Percentiles rank a stretch among this genome's conserved stretches.
Conservation (phyloP, 208 protist species). For the Trypanosoma lewisi region DNA sequence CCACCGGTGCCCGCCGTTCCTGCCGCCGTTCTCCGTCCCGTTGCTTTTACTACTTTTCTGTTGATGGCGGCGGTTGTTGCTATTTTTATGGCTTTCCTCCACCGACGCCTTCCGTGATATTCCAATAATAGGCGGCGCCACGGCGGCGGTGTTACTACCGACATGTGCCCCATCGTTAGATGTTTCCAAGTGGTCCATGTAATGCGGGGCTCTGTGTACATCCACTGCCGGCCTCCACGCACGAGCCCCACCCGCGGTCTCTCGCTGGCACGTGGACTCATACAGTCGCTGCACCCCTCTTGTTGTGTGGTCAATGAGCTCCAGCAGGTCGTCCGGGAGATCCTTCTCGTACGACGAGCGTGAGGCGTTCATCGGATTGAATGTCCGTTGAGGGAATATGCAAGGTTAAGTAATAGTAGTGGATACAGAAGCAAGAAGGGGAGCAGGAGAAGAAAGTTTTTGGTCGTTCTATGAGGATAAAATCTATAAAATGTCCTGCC, state of each 20-base stretch:
- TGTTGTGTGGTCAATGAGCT: slow-evolving; percentile 69
- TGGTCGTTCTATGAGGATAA: slow-evolving; percentile 5
- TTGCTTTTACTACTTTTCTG: neutral
- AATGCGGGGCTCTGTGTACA: neutral
- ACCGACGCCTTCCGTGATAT: too few relatives aligned
- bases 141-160: neutral
- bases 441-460: neutral
- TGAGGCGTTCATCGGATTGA: slow-evolving; percentile 1
- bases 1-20: neutral
- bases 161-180: neutral
- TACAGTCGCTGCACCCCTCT: slow-evolving; percentile 71
- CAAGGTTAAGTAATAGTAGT: too few relatives aligned
- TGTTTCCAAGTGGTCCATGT: neutral
- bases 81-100: too few relatives aligned
- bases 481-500: neutral
- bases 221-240: neutral
- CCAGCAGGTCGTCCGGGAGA: slow-evolving; percentile 38
- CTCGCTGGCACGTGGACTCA: slow-evolving; percentile 8
- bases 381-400: too few relatives aligned
- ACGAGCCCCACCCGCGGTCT: neutral
- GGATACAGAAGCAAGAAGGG: neutral
- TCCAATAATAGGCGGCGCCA: neutral
- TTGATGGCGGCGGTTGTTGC: neutral
- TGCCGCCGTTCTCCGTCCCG: neutral
- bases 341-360: slow-evolving; percentile 21